Percentiles rank a stretch among this genome's conserved stretches.
These are phyloP conservation scores for Boletales sp. DNA, from an alignment of 768 basidiomycete genomes.

Conservation along the genomic window DNA sequence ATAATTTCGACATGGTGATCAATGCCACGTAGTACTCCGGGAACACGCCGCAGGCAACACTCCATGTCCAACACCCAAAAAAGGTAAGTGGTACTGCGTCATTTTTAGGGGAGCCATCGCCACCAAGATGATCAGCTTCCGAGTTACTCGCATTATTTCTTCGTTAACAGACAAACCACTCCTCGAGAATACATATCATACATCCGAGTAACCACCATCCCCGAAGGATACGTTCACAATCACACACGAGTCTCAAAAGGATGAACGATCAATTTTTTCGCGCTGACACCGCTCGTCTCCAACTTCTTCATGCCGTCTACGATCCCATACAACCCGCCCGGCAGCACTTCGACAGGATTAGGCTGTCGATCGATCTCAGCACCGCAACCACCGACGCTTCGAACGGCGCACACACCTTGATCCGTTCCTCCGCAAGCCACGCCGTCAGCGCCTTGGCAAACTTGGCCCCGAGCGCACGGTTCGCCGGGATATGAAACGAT, in stretches of 20 bases:
- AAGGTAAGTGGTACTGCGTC: background rate
- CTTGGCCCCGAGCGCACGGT: conserved; percentile 7
- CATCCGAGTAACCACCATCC: too few relatives aligned
- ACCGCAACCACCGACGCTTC: background rate
- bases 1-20: too few relatives aligned
- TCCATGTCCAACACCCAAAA: too few relatives aligned
- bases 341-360: conserved; percentile 35
- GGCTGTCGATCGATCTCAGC: conserved; percentile 23
- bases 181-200: too few relatives aligned
- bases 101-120: too few relatives aligned
- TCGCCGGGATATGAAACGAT: conserved; percentile 1
- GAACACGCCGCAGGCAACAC: too few relatives aligned
- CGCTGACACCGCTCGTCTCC: conserved; percentile 30
- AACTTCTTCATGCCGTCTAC: conserved; percentile 29
- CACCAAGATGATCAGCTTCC: too few relatives aligned
- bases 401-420: conserved; percentile 11
- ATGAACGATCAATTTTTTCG: conserved; percentile 36
- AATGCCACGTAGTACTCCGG: too few relatives aligned
- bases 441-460: conserved; percentile 8
- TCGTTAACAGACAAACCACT: too few relatives aligned
- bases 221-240: too few relatives aligned
- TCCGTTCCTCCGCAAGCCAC: conserved; percentile 17
- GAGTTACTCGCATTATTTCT: too few relatives aligned
- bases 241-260: conserved; percentile 5
- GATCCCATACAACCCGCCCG: conserved; percentile 35